Percentiles rank a stretch among this genome's conserved stretches.
These are phyloP conservation scores for Termitomyces sp. DNA, from an alignment of 768 basidiomycete genomes.

Conservation along the genomic window DNA sequence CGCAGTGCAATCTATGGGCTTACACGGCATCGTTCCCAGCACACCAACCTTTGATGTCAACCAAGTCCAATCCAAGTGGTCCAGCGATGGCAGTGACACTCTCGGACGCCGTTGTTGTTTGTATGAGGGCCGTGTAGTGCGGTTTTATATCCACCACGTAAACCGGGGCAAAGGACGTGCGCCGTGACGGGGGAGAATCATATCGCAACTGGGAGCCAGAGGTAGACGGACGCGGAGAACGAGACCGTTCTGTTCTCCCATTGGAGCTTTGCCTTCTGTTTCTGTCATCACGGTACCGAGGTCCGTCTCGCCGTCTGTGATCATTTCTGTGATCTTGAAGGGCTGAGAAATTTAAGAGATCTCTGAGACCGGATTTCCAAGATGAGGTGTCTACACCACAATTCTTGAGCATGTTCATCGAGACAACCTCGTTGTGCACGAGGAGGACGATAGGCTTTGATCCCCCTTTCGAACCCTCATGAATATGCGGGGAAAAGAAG, in stretches of 20 bases:
- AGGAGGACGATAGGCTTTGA: conserved; percentile 40
- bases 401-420: conserved; percentile 34
- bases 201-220: background rate
- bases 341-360: conserved; percentile 23
- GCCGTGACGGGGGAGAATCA: background rate
- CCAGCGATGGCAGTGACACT: conserved; percentile 28
- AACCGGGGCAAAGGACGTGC: conserved; percentile 24
- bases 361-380: conserved; percentile 40
- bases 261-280: conserved; percentile 10
- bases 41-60: conserved; percentile 35
- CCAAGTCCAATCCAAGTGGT: conserved; percentile 26
- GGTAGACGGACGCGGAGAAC: conserved; percentile 19
- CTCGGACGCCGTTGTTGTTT: conserved; percentile 18
- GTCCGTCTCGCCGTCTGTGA: background rate
- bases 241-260: conserved; percentile 13
- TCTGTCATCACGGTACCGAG: background rate
- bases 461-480: background rate
- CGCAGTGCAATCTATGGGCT: conserved; percentile 16
- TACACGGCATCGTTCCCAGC: conserved; percentile 53
- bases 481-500: conserved; percentile 20
- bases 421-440: conserved; percentile 39
- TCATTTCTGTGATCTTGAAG: conserved; percentile 2
- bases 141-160: conserved; percentile 39
- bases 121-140: conserved; percentile 39
- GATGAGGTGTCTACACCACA: conserved; percentile 37